Percentiles rank a stretch among this genome's conserved stretches.
Evolutionary conservation across 2,329 filamentous ascomycete genomes (phyloP).

Genomic region (Didymellaceae sp.): DNA sequence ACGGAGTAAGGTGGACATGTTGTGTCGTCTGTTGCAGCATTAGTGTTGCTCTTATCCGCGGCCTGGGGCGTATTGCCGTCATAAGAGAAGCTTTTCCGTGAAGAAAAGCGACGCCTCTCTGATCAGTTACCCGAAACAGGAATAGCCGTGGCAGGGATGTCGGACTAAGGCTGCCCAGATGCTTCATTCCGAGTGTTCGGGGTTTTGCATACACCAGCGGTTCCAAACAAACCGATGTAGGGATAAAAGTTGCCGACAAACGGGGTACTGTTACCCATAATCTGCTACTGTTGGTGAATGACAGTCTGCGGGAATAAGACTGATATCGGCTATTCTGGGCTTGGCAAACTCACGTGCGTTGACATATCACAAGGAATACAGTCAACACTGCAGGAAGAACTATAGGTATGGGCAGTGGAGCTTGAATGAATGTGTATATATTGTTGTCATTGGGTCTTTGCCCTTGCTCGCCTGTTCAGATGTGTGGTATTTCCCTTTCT

Average conservation of each 20-base stretch:
- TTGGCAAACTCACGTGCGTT: conserved; percentile 24
- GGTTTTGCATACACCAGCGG: conserved; percentile 7
- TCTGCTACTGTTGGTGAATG: background rate
- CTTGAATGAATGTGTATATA: conserved; percentile 14
- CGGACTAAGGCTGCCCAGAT: conserved; percentile 18
- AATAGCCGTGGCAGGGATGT: conserved; percentile 24
- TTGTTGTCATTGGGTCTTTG: conserved; percentile 8
- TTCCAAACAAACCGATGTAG: conserved; percentile 1
- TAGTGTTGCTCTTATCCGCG: conserved; percentile 27
- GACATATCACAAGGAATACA: background rate
- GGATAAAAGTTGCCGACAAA: background rate
- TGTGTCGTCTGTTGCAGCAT: conserved; percentile 19
- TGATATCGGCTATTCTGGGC: conserved; percentile 1
- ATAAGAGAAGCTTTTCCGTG: conserved; percentile 41
- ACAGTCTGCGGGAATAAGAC: conserved; percentile 6
- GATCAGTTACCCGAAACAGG: conserved; percentile 33
- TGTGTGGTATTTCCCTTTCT: conserved; percentile 13
- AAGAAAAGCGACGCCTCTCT: conserved; percentile 29
- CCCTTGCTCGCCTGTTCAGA: conserved; percentile 2
- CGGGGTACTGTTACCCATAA: background rate
- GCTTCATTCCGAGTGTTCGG: no score
- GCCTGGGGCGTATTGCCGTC: conserved; percentile 24
- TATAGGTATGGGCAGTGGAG: conserved; percentile 14
- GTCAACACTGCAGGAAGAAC: background rate
- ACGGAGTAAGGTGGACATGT: conserved; percentile 20